Evolutionary conservation across 2,329 filamentous ascomycete genomes (phyloP), one percentile per base, ranked within the genome.

Genomic region (Bipolaris zeicola): DNA sequence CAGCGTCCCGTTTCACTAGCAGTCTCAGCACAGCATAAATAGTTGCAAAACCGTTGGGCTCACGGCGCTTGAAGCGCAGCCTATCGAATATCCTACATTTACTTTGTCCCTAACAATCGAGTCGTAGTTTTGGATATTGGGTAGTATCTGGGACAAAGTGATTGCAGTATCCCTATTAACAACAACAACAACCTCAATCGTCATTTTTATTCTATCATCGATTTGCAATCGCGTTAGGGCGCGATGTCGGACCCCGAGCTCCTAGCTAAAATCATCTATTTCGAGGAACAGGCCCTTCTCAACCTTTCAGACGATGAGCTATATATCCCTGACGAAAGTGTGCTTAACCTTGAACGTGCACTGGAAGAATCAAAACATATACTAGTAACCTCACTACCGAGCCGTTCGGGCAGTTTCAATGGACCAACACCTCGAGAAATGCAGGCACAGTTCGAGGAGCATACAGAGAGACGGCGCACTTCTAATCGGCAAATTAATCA

Each of bases 341-440:
- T 51, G 11, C 24, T 57, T 5, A 55, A 44, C 8, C 58, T 68
- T 36, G 64, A 68, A 44, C 58, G 61, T 41, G 65, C 65, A 0
- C 50, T 76, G 20, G 61, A 60, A 16, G 65, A 70, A 18, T 59
- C 63, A 5, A 66, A 60, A 52, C 34, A 57, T 18, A 68, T 68
- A 57, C 59, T 57, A 16, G 58, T 59, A 33, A 64, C 63, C n/a
- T 60, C 41, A 16, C 51, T 62, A 13, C 16, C 45, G 10, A 62
- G 57, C 20, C 60, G 61, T 31, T 56, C 49, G 13, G 68, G 67
- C 53, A 74, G 67, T 51, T 73, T 76, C 22, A 55, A 71, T 10
- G 72, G 72, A 2, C 64, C 67, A 36, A 73, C 70, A 1, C 68
- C 71, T 3, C 72, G 67, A 55, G 66, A 74, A 49, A 61, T 52